A percentile compares a stretch with the other conserved stretches of the same genome.
Evolutionary conservation across 371 early-diverging fungal species (phyloP).

Genomic region (Mucor racemosus): DNA sequence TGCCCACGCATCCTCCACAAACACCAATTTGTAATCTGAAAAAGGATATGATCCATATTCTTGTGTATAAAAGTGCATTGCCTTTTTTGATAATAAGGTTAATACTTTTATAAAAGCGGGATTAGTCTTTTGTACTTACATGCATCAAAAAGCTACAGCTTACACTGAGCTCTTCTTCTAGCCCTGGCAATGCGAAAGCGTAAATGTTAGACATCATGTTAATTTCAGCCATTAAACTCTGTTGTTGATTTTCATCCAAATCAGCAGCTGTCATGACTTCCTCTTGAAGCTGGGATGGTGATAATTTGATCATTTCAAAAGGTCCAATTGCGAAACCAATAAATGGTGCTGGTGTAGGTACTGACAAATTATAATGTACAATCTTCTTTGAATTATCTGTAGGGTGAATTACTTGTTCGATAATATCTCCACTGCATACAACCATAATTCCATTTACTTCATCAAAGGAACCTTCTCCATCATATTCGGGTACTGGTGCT

Average conservation of each 20-base stretch:
- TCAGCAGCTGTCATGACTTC: conserved; percentile 52
- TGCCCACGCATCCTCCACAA: conserved; percentile 77
- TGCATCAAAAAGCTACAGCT: conserved; percentile 72
- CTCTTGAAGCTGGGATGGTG: conserved; percentile 50
- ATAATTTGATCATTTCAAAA: conserved; percentile 60
- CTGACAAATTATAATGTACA: conserved; percentile 64
- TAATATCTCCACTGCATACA: conserved; percentile 77
- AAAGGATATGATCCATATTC: conserved; percentile 91
- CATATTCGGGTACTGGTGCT: conserved; percentile 35
- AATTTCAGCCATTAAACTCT: conserved; percentile 49
- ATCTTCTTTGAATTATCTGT: conserved; percentile 58
- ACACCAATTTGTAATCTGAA: conserved; percentile 83
- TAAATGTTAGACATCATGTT: conserved; percentile 69
- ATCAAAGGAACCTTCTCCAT: conserved; percentile 51
- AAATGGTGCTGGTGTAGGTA: conserved; percentile 71
- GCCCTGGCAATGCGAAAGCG: conserved; percentile 70
- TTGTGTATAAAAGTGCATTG: conserved; percentile 84
- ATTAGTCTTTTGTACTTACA: background rate
- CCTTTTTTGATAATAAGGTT: conserved; percentile 14
- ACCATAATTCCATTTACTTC: conserved; percentile 68
- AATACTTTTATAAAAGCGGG: too few species aligned
- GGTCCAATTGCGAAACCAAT: conserved; percentile 81
- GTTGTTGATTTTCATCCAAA: conserved; percentile 55
- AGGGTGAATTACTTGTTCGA: conserved; percentile 74
- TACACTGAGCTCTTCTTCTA: conserved; percentile 59